Evolutionary conservation across 306 rosid species (phyloP).

Genomic region (Echinosophora koreensis): DNA sequence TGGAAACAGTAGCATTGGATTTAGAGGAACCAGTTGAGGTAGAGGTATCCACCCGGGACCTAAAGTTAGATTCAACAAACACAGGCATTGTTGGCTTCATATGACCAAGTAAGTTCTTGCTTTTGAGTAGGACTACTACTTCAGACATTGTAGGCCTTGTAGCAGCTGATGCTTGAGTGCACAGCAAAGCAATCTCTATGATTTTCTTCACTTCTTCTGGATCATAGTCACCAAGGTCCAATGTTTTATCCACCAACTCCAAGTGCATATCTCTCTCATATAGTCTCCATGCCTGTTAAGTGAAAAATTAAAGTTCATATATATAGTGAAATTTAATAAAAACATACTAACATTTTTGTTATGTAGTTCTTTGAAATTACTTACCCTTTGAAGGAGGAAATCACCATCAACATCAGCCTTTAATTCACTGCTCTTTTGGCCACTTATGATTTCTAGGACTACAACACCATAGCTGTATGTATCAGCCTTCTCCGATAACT

Average conservation of each 20-base stretch:
- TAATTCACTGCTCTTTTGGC: slow-evolving; percentile 62
- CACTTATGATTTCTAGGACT: slow-evolving; percentile 71
- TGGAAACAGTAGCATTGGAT: slow-evolving; percentile 68
- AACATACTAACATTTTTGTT: background rate
- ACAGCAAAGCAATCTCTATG: slow-evolving; percentile 59
- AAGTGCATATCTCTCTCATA: slow-evolving; percentile 49
- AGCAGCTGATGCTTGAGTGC: slow-evolving; percentile 63
- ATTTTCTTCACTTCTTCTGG: slow-evolving; percentile 55
- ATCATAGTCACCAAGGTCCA: slow-evolving; percentile 54
- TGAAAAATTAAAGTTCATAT: background rate
- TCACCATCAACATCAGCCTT: slow-evolving; percentile 56
- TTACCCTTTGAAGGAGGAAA: slow-evolving; percentile 73
- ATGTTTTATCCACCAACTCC: slow-evolving; percentile 54
- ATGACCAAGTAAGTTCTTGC: slow-evolving; percentile 42
- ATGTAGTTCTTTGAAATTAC: slow-evolving; percentile 26
- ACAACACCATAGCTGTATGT: slow-evolving; percentile 79
- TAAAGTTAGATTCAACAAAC: slow-evolving; percentile 52
- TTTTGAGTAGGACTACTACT: slow-evolving; percentile 56
- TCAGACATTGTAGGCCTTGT: slow-evolving; percentile 73
- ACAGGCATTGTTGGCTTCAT: slow-evolving; percentile 59
- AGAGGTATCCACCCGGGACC: slow-evolving; percentile 44
- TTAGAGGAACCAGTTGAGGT: slow-evolving; percentile 53
- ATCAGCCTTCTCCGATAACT: slow-evolving; percentile 76
- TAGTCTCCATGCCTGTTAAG: slow-evolving; percentile 66
- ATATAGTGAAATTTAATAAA: background rate